Evolutionary conservation across 2,329 filamentous ascomycete genomes (phyloP).

Genomic region (Aspergillus sp.): DNA sequence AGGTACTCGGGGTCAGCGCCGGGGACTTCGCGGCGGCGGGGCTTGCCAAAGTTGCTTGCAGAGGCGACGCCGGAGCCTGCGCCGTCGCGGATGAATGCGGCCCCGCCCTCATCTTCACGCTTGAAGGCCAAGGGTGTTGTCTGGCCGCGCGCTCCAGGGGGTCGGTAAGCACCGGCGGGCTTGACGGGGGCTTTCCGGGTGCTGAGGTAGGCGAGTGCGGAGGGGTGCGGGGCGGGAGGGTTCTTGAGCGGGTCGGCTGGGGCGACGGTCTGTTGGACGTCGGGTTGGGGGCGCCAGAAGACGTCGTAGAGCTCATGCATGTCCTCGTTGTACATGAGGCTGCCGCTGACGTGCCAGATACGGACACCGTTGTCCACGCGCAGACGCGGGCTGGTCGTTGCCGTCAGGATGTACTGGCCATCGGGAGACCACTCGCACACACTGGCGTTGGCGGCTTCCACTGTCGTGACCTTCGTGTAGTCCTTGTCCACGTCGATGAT

Average conservation of each 20-base stretch:
- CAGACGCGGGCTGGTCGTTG: conserved; percentile 91
- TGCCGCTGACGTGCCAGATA: conserved; percentile 85
- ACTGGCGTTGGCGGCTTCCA: conserved; percentile 91
- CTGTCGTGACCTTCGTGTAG: conserved; percentile 83
- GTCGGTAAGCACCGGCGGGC: conserved; percentile 92
- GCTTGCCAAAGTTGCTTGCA: conserved; percentile 73
- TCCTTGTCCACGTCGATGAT: conserved; percentile 95
- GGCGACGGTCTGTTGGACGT: conserved; percentile 46
- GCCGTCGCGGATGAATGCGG: conserved; percentile 77
- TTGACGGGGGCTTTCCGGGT: conserved; percentile 93
- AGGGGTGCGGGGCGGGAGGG: conserved; percentile 71
- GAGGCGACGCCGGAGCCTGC: conserved; percentile 48
- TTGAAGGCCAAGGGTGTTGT: conserved; percentile 91
- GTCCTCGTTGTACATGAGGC: conserved; percentile 90
- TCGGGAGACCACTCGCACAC: conserved; percentile 97
- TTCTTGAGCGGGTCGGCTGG: conserved; percentile 65
- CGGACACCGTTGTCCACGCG: conserved; percentile 95
- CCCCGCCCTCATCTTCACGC: conserved; percentile 92
- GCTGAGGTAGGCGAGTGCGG: conserved; percentile 72
- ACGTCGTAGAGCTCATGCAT: conserved; percentile 92
- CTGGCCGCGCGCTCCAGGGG: conserved; percentile 83
- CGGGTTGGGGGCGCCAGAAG: conserved; percentile 71
- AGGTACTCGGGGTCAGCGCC: conserved; percentile 69
- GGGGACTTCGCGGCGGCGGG: conserved; percentile 69
- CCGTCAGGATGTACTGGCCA: conserved; percentile 89